A percentile compares a stretch with the other conserved stretches of the same genome.
Evolutionary conservation across 2,329 filamentous ascomycete species (phyloP).

Genomic region (Clarireedia sp.): DNA sequence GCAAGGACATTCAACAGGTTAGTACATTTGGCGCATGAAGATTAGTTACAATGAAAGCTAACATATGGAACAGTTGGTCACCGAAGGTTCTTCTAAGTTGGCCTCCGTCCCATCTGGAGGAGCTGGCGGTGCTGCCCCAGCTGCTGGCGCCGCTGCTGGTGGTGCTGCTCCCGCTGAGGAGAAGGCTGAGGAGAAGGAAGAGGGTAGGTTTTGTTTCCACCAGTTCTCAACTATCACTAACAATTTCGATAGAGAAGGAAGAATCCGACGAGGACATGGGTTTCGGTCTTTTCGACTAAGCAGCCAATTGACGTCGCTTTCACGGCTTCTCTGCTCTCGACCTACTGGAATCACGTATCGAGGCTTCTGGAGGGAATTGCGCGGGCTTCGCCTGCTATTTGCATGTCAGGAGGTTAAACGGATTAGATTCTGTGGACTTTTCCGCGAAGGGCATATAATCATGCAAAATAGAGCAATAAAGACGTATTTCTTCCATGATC

Average conservation of each 20-base stretch:
- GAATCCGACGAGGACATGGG: slow-evolving; percentile 71
- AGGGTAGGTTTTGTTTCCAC: slow-evolving; percentile 60
- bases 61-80: slow-evolving; percentile 63
- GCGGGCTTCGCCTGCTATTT: slow-evolving; percentile 24
- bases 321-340: slow-evolving; percentile 21
- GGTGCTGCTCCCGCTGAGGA: slow-evolving; percentile 47
- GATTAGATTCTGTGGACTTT: slow-evolving; percentile 14
- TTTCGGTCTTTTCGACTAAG: slow-evolving; percentile 70
- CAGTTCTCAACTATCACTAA: slow-evolving; percentile 17
- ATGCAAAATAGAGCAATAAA: slow-evolving; percentile 27
- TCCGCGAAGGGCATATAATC: slow-evolving; percentile 19
- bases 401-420: slow-evolving; percentile 23
- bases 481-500: slow-evolving; percentile 27
- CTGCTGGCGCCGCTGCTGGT: slow-evolving; percentile 59
- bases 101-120: slow-evolving; percentile 95
- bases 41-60: slow-evolving; percentile 18
- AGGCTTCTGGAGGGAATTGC: slow-evolving; percentile 25
- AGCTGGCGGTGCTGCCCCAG: slow-evolving; percentile 61
- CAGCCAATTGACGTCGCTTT: slow-evolving; percentile 24
- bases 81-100: slow-evolving; percentile 85
- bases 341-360: slow-evolving; percentile 17
- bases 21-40: slow-evolving; percentile 25
- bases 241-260: slow-evolving; percentile 45
- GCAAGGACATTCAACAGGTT: slow-evolving; percentile 92
- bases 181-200: slow-evolving; percentile 61